These are phyloP conservation scores for Phytopythium sindhum DNA, from an alignment of 352 stramenopile genomes.

Conservation along the genomic window DNA sequence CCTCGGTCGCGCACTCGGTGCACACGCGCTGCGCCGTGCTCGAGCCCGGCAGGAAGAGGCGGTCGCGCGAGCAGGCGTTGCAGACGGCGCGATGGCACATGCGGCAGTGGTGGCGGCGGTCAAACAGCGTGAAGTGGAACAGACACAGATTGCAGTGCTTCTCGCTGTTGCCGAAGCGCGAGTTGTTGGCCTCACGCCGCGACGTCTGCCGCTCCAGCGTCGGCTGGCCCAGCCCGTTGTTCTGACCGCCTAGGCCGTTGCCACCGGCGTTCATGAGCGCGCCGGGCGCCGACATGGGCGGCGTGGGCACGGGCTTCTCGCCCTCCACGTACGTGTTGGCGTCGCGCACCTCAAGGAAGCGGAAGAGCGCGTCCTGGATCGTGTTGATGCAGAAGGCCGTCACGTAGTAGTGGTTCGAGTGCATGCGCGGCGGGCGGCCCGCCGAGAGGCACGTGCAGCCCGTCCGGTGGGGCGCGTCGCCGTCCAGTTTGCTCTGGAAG, in stretches of 20 bases:
- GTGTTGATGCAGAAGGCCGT: slow-evolving; percentile 88
- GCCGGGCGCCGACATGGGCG: slow-evolving; percentile 44
- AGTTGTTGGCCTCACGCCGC: slow-evolving; percentile 50
- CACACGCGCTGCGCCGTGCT: slow-evolving; percentile 88
- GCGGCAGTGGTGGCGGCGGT: slow-evolving; percentile 85
- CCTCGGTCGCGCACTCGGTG: slow-evolving; percentile 82
- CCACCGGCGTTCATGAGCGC: slow-evolving; percentile 20
- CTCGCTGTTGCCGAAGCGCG: slow-evolving; percentile 69
- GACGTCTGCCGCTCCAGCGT: slow-evolving; percentile 57
- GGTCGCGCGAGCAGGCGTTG: slow-evolving; percentile 83
- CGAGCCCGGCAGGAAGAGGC: slow-evolving; percentile 77
- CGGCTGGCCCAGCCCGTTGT: slow-evolving; percentile 5
- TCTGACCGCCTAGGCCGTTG: neutral
- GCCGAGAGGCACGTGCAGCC: slow-evolving; percentile 82
- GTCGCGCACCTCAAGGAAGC: slow-evolving; percentile 77
- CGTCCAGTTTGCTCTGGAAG: slow-evolving; percentile 76
- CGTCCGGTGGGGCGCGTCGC: slow-evolving; percentile 77
- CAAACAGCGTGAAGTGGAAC: slow-evolving; percentile 89
- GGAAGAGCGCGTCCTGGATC: slow-evolving; percentile 83
- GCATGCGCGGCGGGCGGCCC: slow-evolving; percentile 54
- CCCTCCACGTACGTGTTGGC: slow-evolving; percentile 75
- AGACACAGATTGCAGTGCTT: slow-evolving; percentile 89
- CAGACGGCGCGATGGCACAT: slow-evolving; percentile 88
- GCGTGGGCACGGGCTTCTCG: slow-evolving; percentile 63
- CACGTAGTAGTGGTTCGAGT: slow-evolving; percentile 88